Base-by-base conservation (phyloP, 768 basidiomycete species). In the Boletus rubescentipes region DNA sequence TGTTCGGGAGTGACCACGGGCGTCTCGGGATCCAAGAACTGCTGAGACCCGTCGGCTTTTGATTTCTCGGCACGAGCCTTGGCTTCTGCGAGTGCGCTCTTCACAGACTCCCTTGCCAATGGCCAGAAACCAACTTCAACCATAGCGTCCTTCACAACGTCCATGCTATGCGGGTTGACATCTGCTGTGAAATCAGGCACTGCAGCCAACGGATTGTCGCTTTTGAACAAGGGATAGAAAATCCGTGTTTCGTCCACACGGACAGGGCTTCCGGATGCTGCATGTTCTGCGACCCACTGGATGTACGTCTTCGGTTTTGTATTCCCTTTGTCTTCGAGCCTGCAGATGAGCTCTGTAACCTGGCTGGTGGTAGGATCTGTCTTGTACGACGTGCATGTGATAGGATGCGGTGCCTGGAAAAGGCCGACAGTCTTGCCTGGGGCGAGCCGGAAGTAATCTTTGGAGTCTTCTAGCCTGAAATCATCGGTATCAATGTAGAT, bases 361-460 rank as follows among this genome's bases (percentile, higher is more conserved):
- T 83, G 73, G 21, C 93, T 91, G 0, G 85, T 85, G 3, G 69
- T 64, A 4, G 86, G 77, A 70, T 97, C 87, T 1, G 79, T 85
- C 72, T 85, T 86, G 78, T 87, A 91, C 5, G 90, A 91, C n/a
- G 84, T 89, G 71, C 93, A 96, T 21, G 93, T 94, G 66, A 99
- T 89, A 9, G 95, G 92, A 70, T 86, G 75, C 3, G 94, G 94
- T 15, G 86, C 93, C 68, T 94, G 89, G 79, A 98, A 96, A 26
- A 99, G 76, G 15, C 97, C 97, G 39, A 98, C 97, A 0, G 93
- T 93, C 77, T 98, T 98, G 42, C 95, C 95, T 8, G 97, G 97
- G 15, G 96, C 93, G 42, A 99, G 86, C 38, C 97, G 87, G 85
- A 95, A 98, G 73, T 97, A 99, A 67, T 98, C 95, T 57, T 86